Evolutionary conservation across 352 stramenopile genomes (phyloP), one percentile per base, ranked within the genome.

Genomic region (Blastocystis sp.): DNA sequence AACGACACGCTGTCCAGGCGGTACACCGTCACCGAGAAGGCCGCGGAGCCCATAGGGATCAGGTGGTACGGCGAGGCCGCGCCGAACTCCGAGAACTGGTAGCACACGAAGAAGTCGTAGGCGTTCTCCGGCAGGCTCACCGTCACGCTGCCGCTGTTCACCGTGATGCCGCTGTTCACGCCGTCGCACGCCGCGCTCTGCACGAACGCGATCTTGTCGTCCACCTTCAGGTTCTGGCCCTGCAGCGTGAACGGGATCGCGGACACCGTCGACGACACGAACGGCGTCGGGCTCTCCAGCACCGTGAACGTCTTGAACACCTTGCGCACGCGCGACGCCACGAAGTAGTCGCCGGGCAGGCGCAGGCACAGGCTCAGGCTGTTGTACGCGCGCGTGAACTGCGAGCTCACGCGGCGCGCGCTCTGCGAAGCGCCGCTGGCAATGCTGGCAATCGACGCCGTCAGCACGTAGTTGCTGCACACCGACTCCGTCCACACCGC

Each of bases 191-290:
- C 28, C 11, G 21, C 19, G 34, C 53, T 53, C n/a, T 53, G 9
- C n/a, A 84, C 60, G 52, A 84, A 69, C 5, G 74, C 74, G 5
- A 84, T 28, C 56, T 64, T 53, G 61, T 84, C 74, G 38, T 84
- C 74, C 48, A 84, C 74, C 74, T 84, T 84, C 74, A 84, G 74
- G 74, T 84, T 84, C 74, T 84, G 74, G 52, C 74, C 74, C 53
- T 67, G 74, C 10, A 84, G 43, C 40, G 45, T 84, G 74, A 84
- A 84, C n/a, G 74, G 38, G 19, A 84, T 59, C 40, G 38, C 28
- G 9, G 11, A 52, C 21, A 52, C 21, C 74, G 48, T 56, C 53
- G 34, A 23, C 41, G 74, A 84, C n/a, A 84, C 56, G 74, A 84
- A 84, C 48, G 74, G 74, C 52, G 60, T 28, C n/a, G 48, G 52